A percentile compares a stretch with the other conserved stretches of the same genome.
phyloP scores from a whole-genome alignment of 1,284 basidiomycete species.

The Marasmius oreades region DNA sequence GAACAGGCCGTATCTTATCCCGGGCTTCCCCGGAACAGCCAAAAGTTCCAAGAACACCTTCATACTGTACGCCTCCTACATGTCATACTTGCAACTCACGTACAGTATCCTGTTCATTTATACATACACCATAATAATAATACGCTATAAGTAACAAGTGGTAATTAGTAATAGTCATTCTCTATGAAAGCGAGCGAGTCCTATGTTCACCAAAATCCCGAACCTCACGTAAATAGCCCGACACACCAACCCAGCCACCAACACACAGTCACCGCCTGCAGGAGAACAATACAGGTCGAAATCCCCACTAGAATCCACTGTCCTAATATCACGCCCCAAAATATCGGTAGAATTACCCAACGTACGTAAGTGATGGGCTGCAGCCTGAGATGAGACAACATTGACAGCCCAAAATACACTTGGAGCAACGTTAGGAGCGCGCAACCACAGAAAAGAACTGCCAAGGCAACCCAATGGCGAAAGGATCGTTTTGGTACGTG shows the following conservation, averaged over 20 bases:
- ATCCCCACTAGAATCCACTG: conserved; percentile 60
- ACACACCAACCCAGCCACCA: conserved; percentile 75
- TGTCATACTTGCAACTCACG: no score
- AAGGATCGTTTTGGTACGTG: conserved; percentile 58
- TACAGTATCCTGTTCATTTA: not conserved
- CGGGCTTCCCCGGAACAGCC: no score
- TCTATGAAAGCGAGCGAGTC: not conserved
- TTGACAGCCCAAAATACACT: conserved; percentile 48
- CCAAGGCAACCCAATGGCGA: conserved; percentile 62
- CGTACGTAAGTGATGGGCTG: conserved; percentile 57
- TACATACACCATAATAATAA: not conserved
- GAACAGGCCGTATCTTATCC: no score
- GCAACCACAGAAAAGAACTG: conserved; percentile 45
- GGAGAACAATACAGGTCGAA: conserved; percentile 50
- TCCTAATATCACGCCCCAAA: conserved; percentile 52
- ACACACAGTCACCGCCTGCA: conserved; percentile 50
- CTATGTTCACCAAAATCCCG: conserved; percentile 1
- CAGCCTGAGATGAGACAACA: conserved; percentile 45
- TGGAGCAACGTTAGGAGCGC: conserved; percentile 49
- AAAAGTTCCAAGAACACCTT: no score
- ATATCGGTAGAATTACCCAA: conserved; percentile 57
- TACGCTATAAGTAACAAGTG: not conserved
- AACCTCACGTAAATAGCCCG: conserved; percentile 27
- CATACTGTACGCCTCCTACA: no score
- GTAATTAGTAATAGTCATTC: no score